Evolutionary conservation across 2,329 filamentous ascomycete species (phyloP), one percentile per base, ranked within the genome.

Genomic region (Clarireedia sp.): DNA sequence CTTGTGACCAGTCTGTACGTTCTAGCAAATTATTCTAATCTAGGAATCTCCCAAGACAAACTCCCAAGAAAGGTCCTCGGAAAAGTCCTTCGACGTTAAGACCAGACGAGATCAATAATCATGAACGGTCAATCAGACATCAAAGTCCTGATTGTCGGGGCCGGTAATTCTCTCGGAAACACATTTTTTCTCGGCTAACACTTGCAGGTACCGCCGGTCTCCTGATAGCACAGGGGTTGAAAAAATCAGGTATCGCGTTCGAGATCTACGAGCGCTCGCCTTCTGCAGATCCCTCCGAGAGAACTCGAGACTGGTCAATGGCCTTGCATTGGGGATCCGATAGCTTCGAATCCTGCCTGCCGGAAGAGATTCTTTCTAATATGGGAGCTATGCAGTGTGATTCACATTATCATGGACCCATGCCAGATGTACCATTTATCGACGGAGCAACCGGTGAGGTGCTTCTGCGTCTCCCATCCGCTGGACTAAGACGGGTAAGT

Each of bases 231-330:
- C 51, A 54, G 41, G 51, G 51, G 9, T 36, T 48, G 12, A 54
- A 54, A 24, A 48, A 41, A 48, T n/a, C 44, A 38, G 43, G 33
- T 23, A 48, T 54, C 14, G 0, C 16, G 21, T 46, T 46, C n/a
- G 51, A 54, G 23, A 29, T 54, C 24, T 54, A 29, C 44, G 29
- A 54, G 36, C 44, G 37, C 24, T 21, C 16, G 40, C n/a, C 21
- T 33, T 47, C 43, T 9, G 51, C 49, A 9, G 16, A 37, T 43
- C 8, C 24, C n/a, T 44, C 19, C 4, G 21, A 48, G 2, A 24
- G 44, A 40, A 10, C 21, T 41, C 51, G 51, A 24, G 44, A 54
- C 19, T 54, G 51, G 51, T 47, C 33, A 17, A 54, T 54, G 51
- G 23, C 51, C 19, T 54, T 47, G 14, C 45, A 47, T 41, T 54